These are phyloP conservation scores for Kuraishia borneana DNA, from an alignment of 805 yeast genomes.

Conservation along the genomic window DNA sequence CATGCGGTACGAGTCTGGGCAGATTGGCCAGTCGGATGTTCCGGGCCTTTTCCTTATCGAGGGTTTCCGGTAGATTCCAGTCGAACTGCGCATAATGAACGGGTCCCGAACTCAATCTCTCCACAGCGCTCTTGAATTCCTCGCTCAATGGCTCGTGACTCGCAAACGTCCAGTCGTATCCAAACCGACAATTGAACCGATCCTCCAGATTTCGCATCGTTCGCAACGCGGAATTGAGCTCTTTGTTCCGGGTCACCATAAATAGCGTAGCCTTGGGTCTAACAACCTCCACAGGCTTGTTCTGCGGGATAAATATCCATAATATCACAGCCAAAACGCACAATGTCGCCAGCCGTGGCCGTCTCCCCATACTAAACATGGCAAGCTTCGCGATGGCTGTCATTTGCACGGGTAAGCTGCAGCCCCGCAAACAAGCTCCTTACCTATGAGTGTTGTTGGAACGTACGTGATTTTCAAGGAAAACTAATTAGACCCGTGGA, in stretches of 20 bases:
- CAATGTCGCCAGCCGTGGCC: not conserved
- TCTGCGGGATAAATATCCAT: not conserved
- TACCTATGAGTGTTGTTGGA: too few species aligned
- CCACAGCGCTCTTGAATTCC: conserved; percentile 50
- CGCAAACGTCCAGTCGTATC: conserved; percentile 87
- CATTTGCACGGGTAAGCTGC: too few species aligned
- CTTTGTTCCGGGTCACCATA: not conserved
- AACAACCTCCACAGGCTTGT: too few species aligned
- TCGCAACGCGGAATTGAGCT: conserved; percentile 5
- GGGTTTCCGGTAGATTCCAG: conserved; percentile 63
- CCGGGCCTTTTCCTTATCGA: conserved; percentile 54
- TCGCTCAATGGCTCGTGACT: conserved; percentile 66
- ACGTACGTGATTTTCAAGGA: too few species aligned
- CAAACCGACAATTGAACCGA: conserved; percentile 61
- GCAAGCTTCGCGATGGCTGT: too few species aligned
- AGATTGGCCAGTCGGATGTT: conserved; percentile 32
- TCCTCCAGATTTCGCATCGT: conserved; percentile 55
- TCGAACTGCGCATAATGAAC: conserved; percentile 63
- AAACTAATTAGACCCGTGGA: too few species aligned
- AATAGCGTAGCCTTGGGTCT: not conserved
- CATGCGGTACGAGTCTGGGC: conserved; percentile 13
- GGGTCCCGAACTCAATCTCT: conserved; percentile 56
- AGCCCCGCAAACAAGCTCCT: too few species aligned
- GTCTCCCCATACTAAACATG: too few species aligned
- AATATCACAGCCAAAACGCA: not conserved